phyloP scores from a whole-genome alignment of 2,329 filamentous ascomycete genomes.

The Phialophora expanda region DNA sequence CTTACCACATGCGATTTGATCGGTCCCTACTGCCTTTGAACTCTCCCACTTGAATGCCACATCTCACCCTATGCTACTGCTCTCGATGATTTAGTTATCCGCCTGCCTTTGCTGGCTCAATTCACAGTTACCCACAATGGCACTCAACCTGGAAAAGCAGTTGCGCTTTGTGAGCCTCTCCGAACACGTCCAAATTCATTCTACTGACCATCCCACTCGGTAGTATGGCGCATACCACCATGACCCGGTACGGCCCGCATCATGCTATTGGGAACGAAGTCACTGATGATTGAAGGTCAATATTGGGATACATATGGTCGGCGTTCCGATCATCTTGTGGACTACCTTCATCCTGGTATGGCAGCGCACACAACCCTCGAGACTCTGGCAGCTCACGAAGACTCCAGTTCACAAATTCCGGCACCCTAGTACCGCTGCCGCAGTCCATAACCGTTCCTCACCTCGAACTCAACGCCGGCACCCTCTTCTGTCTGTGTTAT shows the following conservation, averaged over 20 bases:
- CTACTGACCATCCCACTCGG: slow-evolving; percentile 28
- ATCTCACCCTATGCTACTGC: slow-evolving; percentile 3
- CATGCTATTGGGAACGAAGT: neutral
- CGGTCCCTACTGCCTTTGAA: neutral
- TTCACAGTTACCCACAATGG: slow-evolving; percentile 19
- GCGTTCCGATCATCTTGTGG: slow-evolving; percentile 66
- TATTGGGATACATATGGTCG: slow-evolving; percentile 67
- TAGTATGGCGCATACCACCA: slow-evolving; percentile 72
- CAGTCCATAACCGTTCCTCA: slow-evolving; percentile 60
- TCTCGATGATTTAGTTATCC: slow-evolving; percentile 23
- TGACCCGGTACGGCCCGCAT: slow-evolving; percentile 57
- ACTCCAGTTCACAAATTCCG: slow-evolving; percentile 61
- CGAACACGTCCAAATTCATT: slow-evolving; percentile 29
- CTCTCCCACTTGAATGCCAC: neutral
- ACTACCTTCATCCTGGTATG: slow-evolving; percentile 65
- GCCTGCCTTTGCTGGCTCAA: slow-evolving; percentile 6
- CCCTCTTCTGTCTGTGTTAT: slow-evolving; percentile 66
- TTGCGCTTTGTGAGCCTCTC: slow-evolving; percentile 64
- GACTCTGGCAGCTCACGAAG: slow-evolving; percentile 17
- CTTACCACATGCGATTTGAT: slow-evolving; percentile 5
- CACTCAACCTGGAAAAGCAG: slow-evolving; percentile 68
- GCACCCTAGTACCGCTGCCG: slow-evolving; percentile 59
- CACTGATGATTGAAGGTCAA: slow-evolving; percentile 58
- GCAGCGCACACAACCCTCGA: slow-evolving; percentile 7
- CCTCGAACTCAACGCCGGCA: slow-evolving; percentile 65